phyloP scores from a whole-genome alignment of 1,284 basidiomycete species.

The Ustilago vetiveriae region DNA sequence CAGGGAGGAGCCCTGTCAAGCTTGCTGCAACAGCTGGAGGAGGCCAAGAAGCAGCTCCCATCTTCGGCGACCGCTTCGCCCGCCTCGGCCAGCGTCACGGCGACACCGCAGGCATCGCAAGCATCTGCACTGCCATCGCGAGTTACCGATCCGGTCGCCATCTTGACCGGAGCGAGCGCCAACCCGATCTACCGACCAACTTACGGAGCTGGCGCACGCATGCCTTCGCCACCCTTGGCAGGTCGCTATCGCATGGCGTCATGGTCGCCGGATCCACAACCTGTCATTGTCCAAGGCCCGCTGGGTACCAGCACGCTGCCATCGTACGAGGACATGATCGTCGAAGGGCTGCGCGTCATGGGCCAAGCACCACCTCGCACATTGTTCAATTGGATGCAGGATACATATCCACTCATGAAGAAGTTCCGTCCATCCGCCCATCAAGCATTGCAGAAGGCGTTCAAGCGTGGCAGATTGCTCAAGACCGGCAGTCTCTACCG shows the following conservation, averaged over 20 bases:
- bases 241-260: conserved; percentile 5
- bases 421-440: conserved; percentile 65
- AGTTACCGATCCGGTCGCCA: conserved; percentile 32
- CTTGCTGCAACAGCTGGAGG: conserved; percentile 40
- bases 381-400: conserved; percentile 62
- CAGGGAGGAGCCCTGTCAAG: conserved; percentile 23
- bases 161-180: conserved; percentile 45
- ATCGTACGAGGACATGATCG: conserved; percentile 63
- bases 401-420: conserved; percentile 61
- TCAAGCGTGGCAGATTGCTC: conserved; percentile 62
- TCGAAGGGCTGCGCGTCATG: conserved; percentile 56
- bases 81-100: background rate
- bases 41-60: conserved; percentile 30
- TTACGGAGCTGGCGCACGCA: conserved; percentile 7
- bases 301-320: conserved; percentile 54
- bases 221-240: background rate
- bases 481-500: conserved; percentile 62
- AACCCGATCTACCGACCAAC: conserved; percentile 34
- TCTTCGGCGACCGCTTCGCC: conserved; percentile 9
- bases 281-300: conserved; percentile 47
- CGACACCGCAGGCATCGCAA: conserved; percentile 2
- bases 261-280: conserved; percentile 38
- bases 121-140: background rate
- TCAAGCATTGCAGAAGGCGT: conserved; percentile 64
- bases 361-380: conserved; percentile 56